Evolutionary conservation across 129 eudicot genomes (phyloP).

Genomic region (Flaveria linearis): DNA sequence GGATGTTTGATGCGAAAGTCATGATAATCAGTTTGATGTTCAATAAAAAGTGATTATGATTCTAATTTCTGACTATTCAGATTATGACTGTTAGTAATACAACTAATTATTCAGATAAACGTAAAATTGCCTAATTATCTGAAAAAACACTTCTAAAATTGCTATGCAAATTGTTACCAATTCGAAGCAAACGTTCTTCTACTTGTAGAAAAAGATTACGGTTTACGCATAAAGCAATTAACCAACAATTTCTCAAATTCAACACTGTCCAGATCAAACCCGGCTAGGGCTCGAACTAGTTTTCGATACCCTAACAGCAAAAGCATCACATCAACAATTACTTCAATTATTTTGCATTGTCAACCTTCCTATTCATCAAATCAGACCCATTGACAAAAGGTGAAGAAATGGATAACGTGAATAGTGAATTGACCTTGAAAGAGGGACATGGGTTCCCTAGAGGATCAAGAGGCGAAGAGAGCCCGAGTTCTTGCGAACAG

Average conservation of each 20-base stretch:
- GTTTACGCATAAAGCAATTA: not conserved
- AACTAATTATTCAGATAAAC: not conserved
- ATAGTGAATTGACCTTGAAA: slow-evolving; percentile 47
- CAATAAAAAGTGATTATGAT: not conserved
- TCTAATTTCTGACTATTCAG: not conserved
- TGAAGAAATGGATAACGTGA: not conserved
- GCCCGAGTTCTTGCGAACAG: slow-evolving; percentile 52
- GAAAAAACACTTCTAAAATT: not conserved
- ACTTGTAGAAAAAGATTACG: not conserved
- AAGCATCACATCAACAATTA: not conserved
- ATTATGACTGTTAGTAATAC: not conserved
- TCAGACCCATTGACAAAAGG: not conserved
- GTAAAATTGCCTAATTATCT: not conserved
- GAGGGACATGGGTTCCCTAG: slow-evolving; percentile 47
- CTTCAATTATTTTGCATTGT: not conserved
- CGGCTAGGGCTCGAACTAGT: slow-evolving; percentile 9
- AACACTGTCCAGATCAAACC: not conserved
- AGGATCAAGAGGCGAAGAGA: slow-evolving; percentile 58
- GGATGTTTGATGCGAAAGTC: not conserved
- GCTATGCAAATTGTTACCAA: not conserved
- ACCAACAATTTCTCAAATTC: not conserved
- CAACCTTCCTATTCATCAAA: not conserved
- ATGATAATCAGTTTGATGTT: not conserved
- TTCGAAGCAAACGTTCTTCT: not conserved
- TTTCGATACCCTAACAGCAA: not conserved